Percentiles rank a stretch among this genome's conserved stretches.
Evolutionary conservation across 345 rosid species (phyloP).

Genomic region (Aquilaria sinensis): DNA sequence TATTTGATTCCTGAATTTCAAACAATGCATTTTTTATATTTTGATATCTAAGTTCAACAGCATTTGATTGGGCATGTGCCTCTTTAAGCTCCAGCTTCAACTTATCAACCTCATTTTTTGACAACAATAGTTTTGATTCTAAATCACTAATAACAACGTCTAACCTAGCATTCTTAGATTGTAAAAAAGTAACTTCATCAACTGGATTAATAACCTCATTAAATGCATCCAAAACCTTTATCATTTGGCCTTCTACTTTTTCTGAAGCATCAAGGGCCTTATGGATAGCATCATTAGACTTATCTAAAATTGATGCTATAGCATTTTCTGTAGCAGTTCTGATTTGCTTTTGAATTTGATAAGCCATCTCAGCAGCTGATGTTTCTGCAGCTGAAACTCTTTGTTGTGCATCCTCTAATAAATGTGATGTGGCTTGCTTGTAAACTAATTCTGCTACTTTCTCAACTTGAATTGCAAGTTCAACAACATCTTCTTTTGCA

Average conservation of each 20-base stretch:
- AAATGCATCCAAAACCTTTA: conserved; percentile 24
- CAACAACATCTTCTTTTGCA: conserved; percentile 37
- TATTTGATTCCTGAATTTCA: conserved; percentile 35
- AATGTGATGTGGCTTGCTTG: conserved; percentile 32
- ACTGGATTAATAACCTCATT: conserved; percentile 15
- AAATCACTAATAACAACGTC: conserved; percentile 22
- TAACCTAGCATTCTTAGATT: conserved; percentile 28
- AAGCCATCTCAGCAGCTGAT: conserved; percentile 31
- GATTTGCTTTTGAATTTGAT: conserved; percentile 32
- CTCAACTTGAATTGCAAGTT: conserved; percentile 44
- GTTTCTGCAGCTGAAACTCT: conserved; percentile 42
- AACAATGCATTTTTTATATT: conserved; percentile 34
- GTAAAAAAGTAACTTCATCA: conserved; percentile 29
- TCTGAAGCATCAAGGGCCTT: conserved; percentile 34
- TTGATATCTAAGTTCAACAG: conserved; percentile 27
- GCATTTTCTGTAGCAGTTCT: conserved; percentile 34
- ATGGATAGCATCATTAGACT: conserved; percentile 38
- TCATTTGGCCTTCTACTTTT: conserved; percentile 27
- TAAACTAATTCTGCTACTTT: conserved; percentile 37
- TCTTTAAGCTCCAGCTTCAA: conserved; percentile 33
- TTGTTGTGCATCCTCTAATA: conserved; percentile 31
- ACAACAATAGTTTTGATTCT: conserved; percentile 30
- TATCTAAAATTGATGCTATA: conserved; percentile 30
- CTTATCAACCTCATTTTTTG: conserved; percentile 26
- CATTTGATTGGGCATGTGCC: conserved; percentile 21